Percentiles rank a stretch among this genome's conserved stretches.
phyloP scores from a whole-genome alignment of 371 early-diverging fungal species.

The Mucor circinelloides region DNA sequence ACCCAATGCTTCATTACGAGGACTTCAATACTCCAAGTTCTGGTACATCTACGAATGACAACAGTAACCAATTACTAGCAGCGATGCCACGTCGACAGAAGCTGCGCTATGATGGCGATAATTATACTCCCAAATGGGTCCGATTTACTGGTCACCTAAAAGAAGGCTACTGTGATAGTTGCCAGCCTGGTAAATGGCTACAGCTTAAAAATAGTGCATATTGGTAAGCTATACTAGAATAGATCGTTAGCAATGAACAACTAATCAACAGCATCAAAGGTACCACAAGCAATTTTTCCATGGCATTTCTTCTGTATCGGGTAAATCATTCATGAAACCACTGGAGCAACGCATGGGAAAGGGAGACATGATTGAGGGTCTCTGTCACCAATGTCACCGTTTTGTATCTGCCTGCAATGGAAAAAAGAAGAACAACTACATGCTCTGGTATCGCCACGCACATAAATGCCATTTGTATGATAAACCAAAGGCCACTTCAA shows the following conservation, averaged over 20 bases:
- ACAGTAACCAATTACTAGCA: conserved; percentile 8
- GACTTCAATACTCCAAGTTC: not conserved
- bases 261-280: conserved; percentile 29
- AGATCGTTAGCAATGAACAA: not conserved
- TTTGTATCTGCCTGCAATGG: conserved; percentile 76
- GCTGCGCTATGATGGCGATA: conserved; percentile 67
- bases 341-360: conserved; percentile 61
- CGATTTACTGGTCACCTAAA: conserved; percentile 71
- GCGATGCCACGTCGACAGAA: conserved; percentile 58
- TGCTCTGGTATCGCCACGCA: conserved; percentile 85
- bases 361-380: conserved; percentile 68
- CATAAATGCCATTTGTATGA: conserved; percentile 57
- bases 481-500: conserved; percentile 21
- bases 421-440: conserved; percentile 59
- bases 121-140: conserved; percentile 86
- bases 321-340: conserved; percentile 72
- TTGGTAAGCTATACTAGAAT: conserved; percentile 56
- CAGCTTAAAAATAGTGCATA: conserved; percentile 88
- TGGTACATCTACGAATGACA: not conserved
- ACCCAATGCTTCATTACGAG: not conserved
- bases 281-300: conserved; percentile 88
- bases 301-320: conserved; percentile 84
- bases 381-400: conserved; percentile 78
- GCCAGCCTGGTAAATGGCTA: conserved; percentile 81
- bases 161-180: conserved; percentile 84